A percentile compares a stretch with the other conserved stretches of the same genome.
phyloP scores from a whole-genome alignment of 768 basidiomycete genomes.

The Mycena vitilis region DNA sequence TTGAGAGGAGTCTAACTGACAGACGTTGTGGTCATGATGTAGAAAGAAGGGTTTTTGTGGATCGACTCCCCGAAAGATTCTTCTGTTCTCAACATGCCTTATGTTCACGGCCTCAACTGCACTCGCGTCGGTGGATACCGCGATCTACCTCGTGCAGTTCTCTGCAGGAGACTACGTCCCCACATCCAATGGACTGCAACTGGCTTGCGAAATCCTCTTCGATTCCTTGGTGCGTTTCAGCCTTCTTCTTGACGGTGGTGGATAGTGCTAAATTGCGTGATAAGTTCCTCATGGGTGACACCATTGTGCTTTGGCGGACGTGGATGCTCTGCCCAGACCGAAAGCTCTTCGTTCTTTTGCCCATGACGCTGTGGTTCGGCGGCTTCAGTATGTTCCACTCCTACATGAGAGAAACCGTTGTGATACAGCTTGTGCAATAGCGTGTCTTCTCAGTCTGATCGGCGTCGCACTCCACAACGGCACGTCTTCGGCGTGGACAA shows the following conservation, averaged over 20 bases:
- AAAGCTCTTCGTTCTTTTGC: not conserved
- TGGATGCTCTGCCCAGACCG: not conserved
- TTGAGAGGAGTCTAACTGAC: not conserved
- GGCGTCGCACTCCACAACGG: slow-evolving; percentile 13
- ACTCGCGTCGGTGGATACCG: slow-evolving; percentile 5
- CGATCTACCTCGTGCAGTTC: slow-evolving; percentile 18
- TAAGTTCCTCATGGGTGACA: not conserved
- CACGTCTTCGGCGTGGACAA: slow-evolving; percentile 13
- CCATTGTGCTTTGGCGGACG: not conserved
- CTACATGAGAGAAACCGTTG: not conserved
- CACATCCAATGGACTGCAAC: slow-evolving; percentile 2
- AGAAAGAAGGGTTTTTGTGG: slow-evolving; percentile 9
- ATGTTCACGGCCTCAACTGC: slow-evolving; percentile 19
- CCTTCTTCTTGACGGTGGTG: not conserved
- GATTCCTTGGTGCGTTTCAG: slow-evolving; percentile 8
- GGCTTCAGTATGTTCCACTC: slow-evolving; percentile 11
- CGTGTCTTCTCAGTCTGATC: slow-evolving; percentile 14
- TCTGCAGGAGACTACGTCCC: not conserved
- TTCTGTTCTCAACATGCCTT: slow-evolving; percentile 18
- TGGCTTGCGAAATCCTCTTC: slow-evolving; percentile 17
- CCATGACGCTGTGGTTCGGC: slow-evolving; percentile 1
- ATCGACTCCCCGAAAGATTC: slow-evolving; percentile 9
- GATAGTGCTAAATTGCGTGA: not conserved
- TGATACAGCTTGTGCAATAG: not conserved
- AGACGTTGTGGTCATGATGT: not conserved